Conservation (phyloP, 1,139 yeast species). For the Geotrichum histeridarum region DNA sequence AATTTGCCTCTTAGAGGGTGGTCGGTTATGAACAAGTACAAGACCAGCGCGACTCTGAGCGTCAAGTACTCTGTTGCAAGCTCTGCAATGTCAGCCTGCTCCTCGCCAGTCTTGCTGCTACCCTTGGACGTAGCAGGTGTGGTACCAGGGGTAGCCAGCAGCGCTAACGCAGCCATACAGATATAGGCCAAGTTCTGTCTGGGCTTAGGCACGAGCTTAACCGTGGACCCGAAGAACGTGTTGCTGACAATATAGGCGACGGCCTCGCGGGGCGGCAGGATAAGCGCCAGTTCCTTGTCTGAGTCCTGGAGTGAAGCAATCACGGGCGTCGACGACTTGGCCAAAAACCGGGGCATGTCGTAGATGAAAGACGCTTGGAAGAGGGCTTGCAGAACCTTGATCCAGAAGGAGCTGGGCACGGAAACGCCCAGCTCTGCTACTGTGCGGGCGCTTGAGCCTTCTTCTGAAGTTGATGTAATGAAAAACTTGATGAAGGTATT, state of each 20-base stretch:
- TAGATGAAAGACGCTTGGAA: constrained; percentile 17
- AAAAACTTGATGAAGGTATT: constrained; percentile 42
- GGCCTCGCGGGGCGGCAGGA: constrained; percentile 8
- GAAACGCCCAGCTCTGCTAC: neutral
- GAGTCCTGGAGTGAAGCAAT: constrained; percentile 1
- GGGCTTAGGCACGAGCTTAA: constrained; percentile 36
- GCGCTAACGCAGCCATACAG: constrained; percentile 46
- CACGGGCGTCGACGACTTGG: constrained; percentile 13
- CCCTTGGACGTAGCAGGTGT: neutral
- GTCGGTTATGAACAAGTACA: constrained; percentile 51
- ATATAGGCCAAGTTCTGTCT: constrained; percentile 43
- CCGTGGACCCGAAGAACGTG: constrained; percentile 47
- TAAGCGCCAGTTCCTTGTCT: neutral
- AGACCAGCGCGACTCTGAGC: constrained; percentile 47
- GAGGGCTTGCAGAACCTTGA: constrained; percentile 7
- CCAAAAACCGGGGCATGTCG: constrained; percentile 14
- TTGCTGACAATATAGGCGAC: constrained; percentile 11
- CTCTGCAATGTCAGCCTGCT: constrained; percentile 12
- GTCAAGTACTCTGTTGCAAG: constrained; percentile 41
- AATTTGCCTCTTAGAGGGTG: constrained; percentile 46
- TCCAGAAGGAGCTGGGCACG: constrained; percentile 14
- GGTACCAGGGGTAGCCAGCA: constrained; percentile 16
- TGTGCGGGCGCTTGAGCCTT: neutral
- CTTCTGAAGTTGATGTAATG: neutral
- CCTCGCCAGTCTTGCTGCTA: constrained; percentile 1